Percentiles rank a stretch among this genome's conserved stretches.
Conservation (phyloP, 805 yeast genomes). For the Sugiyamaella americana region DNA sequence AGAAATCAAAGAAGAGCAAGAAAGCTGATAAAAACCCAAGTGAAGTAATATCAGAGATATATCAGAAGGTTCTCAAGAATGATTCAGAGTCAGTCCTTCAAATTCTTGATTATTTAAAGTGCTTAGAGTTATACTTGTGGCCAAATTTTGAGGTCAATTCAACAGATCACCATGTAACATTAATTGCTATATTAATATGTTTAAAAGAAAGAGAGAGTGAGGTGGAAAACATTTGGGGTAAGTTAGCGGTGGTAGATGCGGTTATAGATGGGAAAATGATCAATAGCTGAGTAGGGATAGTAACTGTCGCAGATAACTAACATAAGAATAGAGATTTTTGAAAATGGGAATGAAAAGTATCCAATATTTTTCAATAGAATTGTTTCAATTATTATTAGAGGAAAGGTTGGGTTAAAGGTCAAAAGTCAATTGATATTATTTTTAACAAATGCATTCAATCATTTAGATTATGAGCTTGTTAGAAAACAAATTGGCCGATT, state of each 20-base stretch:
- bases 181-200: conserved; percentile 26
- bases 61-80: no score
- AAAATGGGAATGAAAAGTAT: conserved; percentile 25
- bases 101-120: conserved; percentile 14
- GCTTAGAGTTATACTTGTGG: conserved; percentile 36
- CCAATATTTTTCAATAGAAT: conserved; percentile 29
- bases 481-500: conserved; percentile 27
- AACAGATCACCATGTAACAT: conserved; percentile 37
- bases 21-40: no score
- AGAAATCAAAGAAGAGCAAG: no score
- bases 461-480: conserved; percentile 22
- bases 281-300: no score
- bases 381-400: conserved; percentile 20
- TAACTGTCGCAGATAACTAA: conserved; percentile 11
- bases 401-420: conserved; percentile 7
- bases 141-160: conserved; percentile 36
- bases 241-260: conserved; percentile 14
- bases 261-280: no score
- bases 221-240: conserved; percentile 15
- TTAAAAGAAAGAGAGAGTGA: not conserved
- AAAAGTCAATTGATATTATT: conserved; percentile 23
- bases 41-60: no score
- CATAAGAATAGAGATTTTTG: conserved; percentile 6
- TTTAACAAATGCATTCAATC: conserved; percentile 22
- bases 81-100: no score